Base-by-base conservation (phyloP, 2,329 filamentous ascomycete genomes). In the Pseudovirgaria hyperparasitica region DNA sequence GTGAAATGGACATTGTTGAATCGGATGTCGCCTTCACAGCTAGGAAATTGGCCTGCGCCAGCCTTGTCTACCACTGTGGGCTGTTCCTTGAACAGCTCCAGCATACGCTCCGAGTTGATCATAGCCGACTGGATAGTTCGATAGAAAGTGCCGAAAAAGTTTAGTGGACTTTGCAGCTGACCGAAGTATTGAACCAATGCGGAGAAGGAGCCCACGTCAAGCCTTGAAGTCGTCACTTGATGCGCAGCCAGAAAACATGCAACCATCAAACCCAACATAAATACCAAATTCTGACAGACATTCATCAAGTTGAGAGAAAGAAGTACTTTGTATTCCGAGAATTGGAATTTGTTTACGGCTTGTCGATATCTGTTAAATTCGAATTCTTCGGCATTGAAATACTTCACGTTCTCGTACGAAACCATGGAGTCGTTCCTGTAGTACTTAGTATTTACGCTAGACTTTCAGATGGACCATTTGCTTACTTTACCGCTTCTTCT, bases 21-120 rank as follows among this genome's bases (percentile, higher is more conserved):
- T 12, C 70, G 69, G 34, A 98, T 82, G 36, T 82, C 77, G 9
- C 90, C 90, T 32, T 72, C 63, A 53, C 86, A 94, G 4, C 65
- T 58, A 12, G 63, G 55, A 33, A 96, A 56, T 1, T 67, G 60
- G 24, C 61, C 55, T 2, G 78, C 82, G 28, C 67, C 62, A 0
- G 76, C 72, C 10, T 66, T 67, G 50, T 98, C 90, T 6, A 87
- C 66, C 16, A 98, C 87, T 0, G 84, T 92, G 1, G 90, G 87
- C 42, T 84, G 75, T 45, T 96, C 90, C 54, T 93, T 92, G 70
- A 98, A 96, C 11, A 98, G 64, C 54, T 96, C 90, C 29, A 98
- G 61, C 51, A 98, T 76, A 11, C 90, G 76, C 62, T 98, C 90
- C 4, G 87, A 86, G 32, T 92, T 94, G 47, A 98, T 96, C 78